Conservation (phyloP, 2,329 filamentous ascomycete species). For the Whalleya microplaca region DNA sequence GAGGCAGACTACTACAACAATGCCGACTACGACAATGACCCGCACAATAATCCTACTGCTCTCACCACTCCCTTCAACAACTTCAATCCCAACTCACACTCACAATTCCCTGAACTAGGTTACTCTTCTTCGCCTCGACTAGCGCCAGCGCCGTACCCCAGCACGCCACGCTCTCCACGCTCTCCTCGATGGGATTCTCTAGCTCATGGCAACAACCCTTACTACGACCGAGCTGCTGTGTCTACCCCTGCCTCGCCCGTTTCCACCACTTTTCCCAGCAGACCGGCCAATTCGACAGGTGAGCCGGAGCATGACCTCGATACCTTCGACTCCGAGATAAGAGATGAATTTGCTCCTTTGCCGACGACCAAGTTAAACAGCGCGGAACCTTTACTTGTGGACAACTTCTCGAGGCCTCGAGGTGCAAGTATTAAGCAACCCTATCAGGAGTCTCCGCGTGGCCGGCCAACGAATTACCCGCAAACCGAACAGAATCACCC, state of each 20-base stretch:
- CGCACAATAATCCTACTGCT: conserved; percentile 5
- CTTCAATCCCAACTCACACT: conserved; percentile 19
- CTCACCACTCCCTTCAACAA: conserved; percentile 18
- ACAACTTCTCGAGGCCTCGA: conserved; percentile 64
- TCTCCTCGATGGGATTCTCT: conserved; percentile 54
- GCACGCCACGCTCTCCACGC: conserved; percentile 32
- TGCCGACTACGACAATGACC: conserved; percentile 22
- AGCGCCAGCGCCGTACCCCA: conserved; percentile 17
- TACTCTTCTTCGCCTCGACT: conserved; percentile 15
- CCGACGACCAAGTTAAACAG: conserved; percentile 33
- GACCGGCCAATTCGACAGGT: conserved; percentile 22
- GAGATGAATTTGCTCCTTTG: conserved; percentile 31
- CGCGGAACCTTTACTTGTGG: conserved; percentile 45
- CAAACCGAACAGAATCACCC: conserved; percentile 30
- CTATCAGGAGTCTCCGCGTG: conserved; percentile 39
- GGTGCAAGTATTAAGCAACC: conserved; percentile 56
- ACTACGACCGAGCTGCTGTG: conserved; percentile 31
- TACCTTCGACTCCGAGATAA: conserved; percentile 27
- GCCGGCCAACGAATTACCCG: conserved; percentile 35
- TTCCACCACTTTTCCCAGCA: conserved; percentile 22
- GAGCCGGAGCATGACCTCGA: conserved; percentile 26
- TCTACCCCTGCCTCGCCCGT: conserved; percentile 30
- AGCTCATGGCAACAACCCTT: conserved; percentile 29
- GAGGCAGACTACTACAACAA: conserved; percentile 17
- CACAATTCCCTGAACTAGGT: conserved; percentile 14